Evolutionary conservation across 176 grass and related monocot species (phyloP).

Genomic region (Oryza longistaminata): DNA sequence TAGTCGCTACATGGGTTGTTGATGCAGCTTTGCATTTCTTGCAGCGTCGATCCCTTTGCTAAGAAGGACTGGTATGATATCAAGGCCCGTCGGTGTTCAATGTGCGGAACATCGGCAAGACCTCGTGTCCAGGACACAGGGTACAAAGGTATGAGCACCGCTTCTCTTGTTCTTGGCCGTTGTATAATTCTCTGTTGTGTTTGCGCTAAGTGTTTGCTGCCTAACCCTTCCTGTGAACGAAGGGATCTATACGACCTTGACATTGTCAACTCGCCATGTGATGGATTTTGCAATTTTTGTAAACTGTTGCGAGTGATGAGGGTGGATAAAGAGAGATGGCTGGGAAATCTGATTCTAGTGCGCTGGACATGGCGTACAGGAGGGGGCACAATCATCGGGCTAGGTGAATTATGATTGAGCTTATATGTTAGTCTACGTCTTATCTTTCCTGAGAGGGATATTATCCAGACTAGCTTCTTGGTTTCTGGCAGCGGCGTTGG

Average conservation of each 20-base stretch:
- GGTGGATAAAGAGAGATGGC: too few species aligned
- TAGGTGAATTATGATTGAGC: too few species aligned
- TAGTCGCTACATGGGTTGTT: not conserved
- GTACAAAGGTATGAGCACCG: constrained; percentile 58
- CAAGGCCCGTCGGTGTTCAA: constrained; percentile 78
- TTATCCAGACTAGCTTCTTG: too few species aligned
- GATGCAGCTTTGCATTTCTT: not conserved
- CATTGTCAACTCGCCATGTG: not conserved
- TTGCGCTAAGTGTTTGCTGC: not conserved
- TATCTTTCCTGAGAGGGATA: too few species aligned
- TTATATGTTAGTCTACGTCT: too few species aligned
- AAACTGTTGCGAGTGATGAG: too few species aligned
- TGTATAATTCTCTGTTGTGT: not conserved
- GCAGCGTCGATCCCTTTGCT: constrained; percentile 78
- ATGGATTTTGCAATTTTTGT: not conserved
- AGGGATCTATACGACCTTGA: not conserved
- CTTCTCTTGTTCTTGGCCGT: not conserved
- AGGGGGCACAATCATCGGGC: too few species aligned
- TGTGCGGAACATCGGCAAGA: constrained; percentile 73
- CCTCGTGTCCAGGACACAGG: constrained; percentile 98
- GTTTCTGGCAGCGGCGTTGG: too few species aligned
- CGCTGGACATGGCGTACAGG: too few species aligned
- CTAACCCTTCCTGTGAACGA: not conserved
- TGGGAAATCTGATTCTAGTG: too few species aligned
- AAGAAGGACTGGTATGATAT: constrained; percentile 99